Base-by-base conservation (phyloP, 1,284 basidiomycete genomes). In the Pseudozyma tsukubaensis region DNA sequence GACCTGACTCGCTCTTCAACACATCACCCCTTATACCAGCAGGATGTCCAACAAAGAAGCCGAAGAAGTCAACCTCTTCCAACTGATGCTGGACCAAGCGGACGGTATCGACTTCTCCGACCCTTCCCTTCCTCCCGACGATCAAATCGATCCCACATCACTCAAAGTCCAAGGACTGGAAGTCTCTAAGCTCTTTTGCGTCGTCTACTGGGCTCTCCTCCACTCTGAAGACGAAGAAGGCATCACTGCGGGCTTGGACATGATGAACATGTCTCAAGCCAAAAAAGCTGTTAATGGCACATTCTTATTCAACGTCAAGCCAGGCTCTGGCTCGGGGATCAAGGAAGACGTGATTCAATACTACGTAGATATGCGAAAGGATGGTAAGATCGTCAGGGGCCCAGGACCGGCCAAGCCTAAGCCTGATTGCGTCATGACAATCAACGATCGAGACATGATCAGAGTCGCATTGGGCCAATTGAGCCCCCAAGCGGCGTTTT, bases 381-480 rank as follows among this genome's bases (percentile, higher is more conserved):
- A 63, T 10, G 79, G 79, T 8, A 59, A 50, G 35, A 72, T 81
- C 57, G 52, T 62, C 29, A 49, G 54, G 10, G 73, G 72, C 16
- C 56, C 69, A 13, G 77, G 62, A 14, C 76, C 75, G 1, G 55
- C 47, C 2, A 80, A 77, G 43, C 72, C 76, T 1, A 79, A 79
- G 50, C 78, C 78, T 11, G 79, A 81, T 37, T 76, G 79, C 40
- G 36, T 60, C 3, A 37, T 81, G 36, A 67, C 69, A 14, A 73
- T 81, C 49, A 56, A 52, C 43, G 79, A 81, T 42, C 55, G 72
- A 39, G 79, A 81, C 42, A 81, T 81, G 79, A 72, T 81, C 47
- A 59, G 63, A 5, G 52, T 80, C 13, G 76, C 73, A 0, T 69
- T 76, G 16, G 78, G 76, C 29, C 72, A 77, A 48, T 37, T 72